Percentiles rank a stretch among this genome's conserved stretches.
Conservation (phyloP, 495 filamentous ascomycete species). For the Talaromyces nanjingensis region DNA sequence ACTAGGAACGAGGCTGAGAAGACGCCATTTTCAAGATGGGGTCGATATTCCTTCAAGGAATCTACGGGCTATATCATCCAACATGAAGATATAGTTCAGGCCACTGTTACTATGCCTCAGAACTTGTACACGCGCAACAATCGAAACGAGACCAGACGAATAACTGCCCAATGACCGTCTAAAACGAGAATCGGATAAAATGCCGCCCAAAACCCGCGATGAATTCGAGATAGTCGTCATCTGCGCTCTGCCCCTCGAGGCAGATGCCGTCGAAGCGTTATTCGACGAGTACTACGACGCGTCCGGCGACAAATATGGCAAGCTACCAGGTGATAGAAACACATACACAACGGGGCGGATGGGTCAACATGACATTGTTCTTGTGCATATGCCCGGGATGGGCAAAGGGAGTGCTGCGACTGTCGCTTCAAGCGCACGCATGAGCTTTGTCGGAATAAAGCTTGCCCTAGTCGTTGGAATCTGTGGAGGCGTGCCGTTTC, state of each 20-base stretch:
- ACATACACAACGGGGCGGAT: constrained; percentile 19
- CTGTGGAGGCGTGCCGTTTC: constrained; percentile 25
- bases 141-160: background rate
- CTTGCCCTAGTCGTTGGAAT: constrained; percentile 20
- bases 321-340: constrained; percentile 18
- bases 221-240: constrained; percentile 28
- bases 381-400: constrained; percentile 19
- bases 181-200: background rate
- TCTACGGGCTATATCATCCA: background rate
- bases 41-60: background rate
- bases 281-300: constrained; percentile 14
- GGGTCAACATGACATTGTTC: constrained; percentile 23
- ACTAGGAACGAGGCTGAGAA: background rate
- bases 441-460: constrained; percentile 17
- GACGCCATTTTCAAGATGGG: background rate
- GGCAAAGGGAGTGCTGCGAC: constrained; percentile 21
- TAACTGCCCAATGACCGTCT: background rate
- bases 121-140: background rate
- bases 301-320: constrained; percentile 13
- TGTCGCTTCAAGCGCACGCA: constrained; percentile 16
- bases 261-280: constrained; percentile 23
- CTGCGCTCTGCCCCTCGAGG: constrained; percentile 28
- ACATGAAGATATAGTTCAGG: background rate
- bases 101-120: background rate
- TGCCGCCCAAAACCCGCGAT: constrained; percentile 5